Evolutionary conservation across 1,139 yeast species (phyloP).

Genomic region (Kodamaea plutei): DNA sequence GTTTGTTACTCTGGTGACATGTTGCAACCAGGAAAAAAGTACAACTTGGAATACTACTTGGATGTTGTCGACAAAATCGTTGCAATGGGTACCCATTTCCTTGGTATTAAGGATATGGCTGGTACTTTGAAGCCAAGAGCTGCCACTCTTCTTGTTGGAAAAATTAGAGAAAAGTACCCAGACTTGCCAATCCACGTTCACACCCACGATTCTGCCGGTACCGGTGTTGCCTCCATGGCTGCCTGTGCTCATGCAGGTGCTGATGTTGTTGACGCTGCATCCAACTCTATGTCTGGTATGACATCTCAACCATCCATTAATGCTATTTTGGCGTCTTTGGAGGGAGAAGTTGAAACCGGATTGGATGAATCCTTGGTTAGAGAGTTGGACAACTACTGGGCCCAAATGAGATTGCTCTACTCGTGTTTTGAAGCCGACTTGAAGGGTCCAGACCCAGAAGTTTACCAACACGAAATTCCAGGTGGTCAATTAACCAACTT

Average conservation of each 20-base stretch:
- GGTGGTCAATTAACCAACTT: conserved; percentile 98
- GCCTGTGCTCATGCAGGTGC: conserved; percentile 96
- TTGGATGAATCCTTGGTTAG: conserved; percentile 64
- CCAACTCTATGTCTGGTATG: conserved; percentile 96
- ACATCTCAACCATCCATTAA: conserved; percentile 97
- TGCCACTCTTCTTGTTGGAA: conserved; percentile 73
- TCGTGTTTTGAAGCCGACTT: conserved; percentile 97
- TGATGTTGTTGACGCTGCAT: conserved; percentile 95
- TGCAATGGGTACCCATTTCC: conserved; percentile 89
- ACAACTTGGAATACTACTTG: conserved; percentile 86
- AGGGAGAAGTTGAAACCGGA: conserved; percentile 79
- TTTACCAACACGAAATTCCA: conserved; percentile 95
- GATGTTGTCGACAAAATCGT: conserved; percentile 80
- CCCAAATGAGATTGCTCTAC: conserved; percentile 94
- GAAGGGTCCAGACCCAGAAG: conserved; percentile 99
- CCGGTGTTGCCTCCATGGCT: conserved; percentile 96
- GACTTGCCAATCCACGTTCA: conserved; percentile 96
- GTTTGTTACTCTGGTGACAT: conserved; percentile 98
- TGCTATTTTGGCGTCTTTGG: conserved; percentile 88
- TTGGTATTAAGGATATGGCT: conserved; percentile 99
- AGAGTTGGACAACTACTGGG: conserved; percentile 93
- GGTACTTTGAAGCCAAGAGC: conserved; percentile 97
- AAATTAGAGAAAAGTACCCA: conserved; percentile 84
- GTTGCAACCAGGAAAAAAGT: conserved; percentile 92
- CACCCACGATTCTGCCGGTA: conserved; percentile 99